Percentiles rank a stretch among this genome's conserved stretches.
phyloP scores from a whole-genome alignment of 176 grass and related monocot genomes.

The Oryza brachyantha region DNA sequence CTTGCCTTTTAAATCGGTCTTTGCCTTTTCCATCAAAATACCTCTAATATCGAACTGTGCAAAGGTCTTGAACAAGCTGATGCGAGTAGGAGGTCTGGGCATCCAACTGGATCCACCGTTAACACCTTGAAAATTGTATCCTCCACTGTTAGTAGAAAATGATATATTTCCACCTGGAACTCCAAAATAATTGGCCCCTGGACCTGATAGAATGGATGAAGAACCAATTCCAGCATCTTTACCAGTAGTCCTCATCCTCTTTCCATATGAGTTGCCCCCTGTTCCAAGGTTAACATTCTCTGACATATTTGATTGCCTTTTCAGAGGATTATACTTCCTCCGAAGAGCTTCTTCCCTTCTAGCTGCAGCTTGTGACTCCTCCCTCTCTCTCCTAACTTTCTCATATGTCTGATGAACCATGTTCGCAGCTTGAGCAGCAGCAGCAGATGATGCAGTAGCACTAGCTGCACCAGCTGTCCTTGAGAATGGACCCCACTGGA shows the following conservation, averaged over 20 bases:
- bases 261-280: slow-evolving; percentile 14
- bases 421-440: slow-evolving; percentile 57
- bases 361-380: slow-evolving; percentile 51
- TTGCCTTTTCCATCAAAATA: slow-evolving; percentile 33
- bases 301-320: slow-evolving; percentile 37
- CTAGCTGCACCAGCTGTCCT: slow-evolving; percentile 58
- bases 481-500: slow-evolving; percentile 52
- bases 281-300: slow-evolving; percentile 26
- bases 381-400: slow-evolving; percentile 49
- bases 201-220: slow-evolving; percentile 10
- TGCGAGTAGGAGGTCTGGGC: not conserved
- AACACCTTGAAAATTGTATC: slow-evolving; percentile 24
- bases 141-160: not conserved
- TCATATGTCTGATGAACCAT: slow-evolving; percentile 55
- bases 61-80: slow-evolving; percentile 20
- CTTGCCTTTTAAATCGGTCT: slow-evolving; percentile 19
- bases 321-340: slow-evolving; percentile 47
- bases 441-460: slow-evolving; percentile 60
- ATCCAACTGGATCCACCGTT: slow-evolving; percentile 31
- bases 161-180: slow-evolving; percentile 3
- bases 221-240: slow-evolving; percentile 18
- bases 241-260: slow-evolving; percentile 24
- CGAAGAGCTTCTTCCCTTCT: slow-evolving; percentile 52
- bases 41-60: not conserved
- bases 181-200: slow-evolving; percentile 15